Percentiles rank a stretch among this genome's conserved stretches.
Evolutionary conservation across 2,329 filamentous ascomycete species (phyloP).

Genomic region (Aurifilum marmelostoma): DNA sequence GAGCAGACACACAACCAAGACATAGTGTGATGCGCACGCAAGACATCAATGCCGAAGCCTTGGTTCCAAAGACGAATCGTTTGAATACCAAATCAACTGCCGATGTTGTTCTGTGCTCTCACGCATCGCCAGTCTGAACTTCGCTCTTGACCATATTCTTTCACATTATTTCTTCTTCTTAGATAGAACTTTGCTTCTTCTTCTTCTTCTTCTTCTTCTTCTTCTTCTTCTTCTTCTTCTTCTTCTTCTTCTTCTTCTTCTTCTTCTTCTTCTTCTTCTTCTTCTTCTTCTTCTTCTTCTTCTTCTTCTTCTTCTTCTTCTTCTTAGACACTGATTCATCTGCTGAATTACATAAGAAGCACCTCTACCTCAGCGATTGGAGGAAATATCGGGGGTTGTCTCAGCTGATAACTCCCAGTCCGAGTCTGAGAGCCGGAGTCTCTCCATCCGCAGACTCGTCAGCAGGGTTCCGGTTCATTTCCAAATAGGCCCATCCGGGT

Average conservation of each 20-base stretch:
- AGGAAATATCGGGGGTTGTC: neutral
- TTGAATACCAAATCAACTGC: neutral
- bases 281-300: neutral
- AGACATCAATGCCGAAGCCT: neutral
- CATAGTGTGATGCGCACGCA: neutral
- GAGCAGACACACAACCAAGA: too few species aligned
- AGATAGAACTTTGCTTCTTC: neutral
- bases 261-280: neutral
- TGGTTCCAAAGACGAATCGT: too few species aligned
- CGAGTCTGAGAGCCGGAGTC: slow-evolving; percentile 5
- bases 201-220: neutral
- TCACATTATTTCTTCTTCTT: neutral
- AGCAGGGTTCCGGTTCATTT: neutral
- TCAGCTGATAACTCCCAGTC: neutral
- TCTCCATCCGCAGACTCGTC: slow-evolving; percentile 11
- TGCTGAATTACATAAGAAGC: neutral
- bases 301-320: neutral
- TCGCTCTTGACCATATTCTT: neutral
- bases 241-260: neutral
- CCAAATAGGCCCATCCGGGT: neutral
- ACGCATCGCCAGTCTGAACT: neutral
- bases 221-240: neutral
- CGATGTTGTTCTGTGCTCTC: neutral
- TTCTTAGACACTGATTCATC: neutral
- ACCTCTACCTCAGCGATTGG: neutral